Conservation (phyloP, 345 rosid species). For the Salix koriyanagi region DNA sequence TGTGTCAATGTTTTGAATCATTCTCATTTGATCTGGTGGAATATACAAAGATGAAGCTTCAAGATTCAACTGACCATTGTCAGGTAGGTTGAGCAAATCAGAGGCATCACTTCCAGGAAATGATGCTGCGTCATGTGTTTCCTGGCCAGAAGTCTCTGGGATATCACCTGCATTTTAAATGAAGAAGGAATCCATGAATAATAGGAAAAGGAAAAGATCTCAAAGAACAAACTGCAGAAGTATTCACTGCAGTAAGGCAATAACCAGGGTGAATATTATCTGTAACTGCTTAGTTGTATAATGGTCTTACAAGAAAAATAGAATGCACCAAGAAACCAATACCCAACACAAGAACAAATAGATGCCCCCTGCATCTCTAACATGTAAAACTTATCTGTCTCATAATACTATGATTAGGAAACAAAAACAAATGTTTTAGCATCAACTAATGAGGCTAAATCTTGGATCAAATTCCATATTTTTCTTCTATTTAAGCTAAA, state of each 20-base stretch:
- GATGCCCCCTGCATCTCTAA: neutral
- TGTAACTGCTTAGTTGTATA: neutral
- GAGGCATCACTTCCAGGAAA: constrained; percentile 38
- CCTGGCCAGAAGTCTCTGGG: constrained; percentile 38
- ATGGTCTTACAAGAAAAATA: neutral
- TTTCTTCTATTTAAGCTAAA: neutral
- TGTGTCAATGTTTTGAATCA: constrained; percentile 63
- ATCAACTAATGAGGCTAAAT: neutral
- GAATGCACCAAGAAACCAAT: neutral
- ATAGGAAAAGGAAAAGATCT: neutral
- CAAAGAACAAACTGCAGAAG: neutral
- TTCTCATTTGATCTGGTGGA: constrained; percentile 77
- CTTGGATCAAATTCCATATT: neutral
- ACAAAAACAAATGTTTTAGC: neutral
- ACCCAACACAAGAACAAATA: neutral
- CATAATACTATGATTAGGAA: neutral
- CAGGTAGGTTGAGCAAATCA: constrained; percentile 33
- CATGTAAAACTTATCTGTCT: neutral
- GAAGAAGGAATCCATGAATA: neutral
- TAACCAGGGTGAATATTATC: neutral
- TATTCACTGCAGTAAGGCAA: neutral
- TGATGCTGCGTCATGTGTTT: constrained; percentile 28
- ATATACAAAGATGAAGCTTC: constrained; percentile 56
- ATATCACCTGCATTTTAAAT: constrained; percentile 27
- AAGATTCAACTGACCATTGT: constrained; percentile 37